Percentiles rank a stretch among this genome's conserved stretches.
Conservation (phyloP, 345 rosid species). For the Turnera subulata region DNA sequence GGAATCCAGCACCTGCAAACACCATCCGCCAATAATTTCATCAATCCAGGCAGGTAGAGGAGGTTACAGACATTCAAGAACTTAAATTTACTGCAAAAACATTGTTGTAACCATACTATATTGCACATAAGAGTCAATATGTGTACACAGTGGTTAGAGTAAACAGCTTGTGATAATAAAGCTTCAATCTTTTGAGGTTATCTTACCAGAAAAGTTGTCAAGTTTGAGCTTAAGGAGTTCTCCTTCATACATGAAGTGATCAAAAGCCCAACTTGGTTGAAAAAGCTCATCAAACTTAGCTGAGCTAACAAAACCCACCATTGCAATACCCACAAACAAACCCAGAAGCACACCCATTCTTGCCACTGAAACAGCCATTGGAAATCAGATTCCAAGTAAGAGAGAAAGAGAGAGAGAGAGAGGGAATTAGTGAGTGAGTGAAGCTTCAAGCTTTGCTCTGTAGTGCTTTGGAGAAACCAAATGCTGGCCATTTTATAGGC, state of each 20-base stretch:
- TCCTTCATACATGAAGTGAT: slow-evolving; percentile 71
- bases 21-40: neutral
- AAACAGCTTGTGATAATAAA: too few species aligned
- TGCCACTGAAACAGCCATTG: too few species aligned
- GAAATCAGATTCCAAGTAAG: too few species aligned
- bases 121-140: too few species aligned
- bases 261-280: slow-evolving; percentile 82
- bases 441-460: too few species aligned
- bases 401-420: too few species aligned
- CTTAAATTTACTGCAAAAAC: too few species aligned
- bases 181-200: neutral
- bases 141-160: too few species aligned
- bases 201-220: slow-evolving; percentile 81
- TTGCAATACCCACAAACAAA: slow-evolving; percentile 29
- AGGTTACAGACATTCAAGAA: neutral
- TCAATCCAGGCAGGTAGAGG: neutral
- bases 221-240: slow-evolving; percentile 83
- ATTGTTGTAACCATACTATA: too few species aligned
- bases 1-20: slow-evolving; percentile 85
- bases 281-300: slow-evolving; percentile 71
- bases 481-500: too few species aligned
- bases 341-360: slow-evolving; percentile 8
- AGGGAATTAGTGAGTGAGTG: too few species aligned
- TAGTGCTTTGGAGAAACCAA: too few species aligned
- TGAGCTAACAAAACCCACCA: slow-evolving; percentile 36